phyloP scores from a whole-genome alignment of 495 filamentous ascomycete species.

The Penicillium ucsense region DNA sequence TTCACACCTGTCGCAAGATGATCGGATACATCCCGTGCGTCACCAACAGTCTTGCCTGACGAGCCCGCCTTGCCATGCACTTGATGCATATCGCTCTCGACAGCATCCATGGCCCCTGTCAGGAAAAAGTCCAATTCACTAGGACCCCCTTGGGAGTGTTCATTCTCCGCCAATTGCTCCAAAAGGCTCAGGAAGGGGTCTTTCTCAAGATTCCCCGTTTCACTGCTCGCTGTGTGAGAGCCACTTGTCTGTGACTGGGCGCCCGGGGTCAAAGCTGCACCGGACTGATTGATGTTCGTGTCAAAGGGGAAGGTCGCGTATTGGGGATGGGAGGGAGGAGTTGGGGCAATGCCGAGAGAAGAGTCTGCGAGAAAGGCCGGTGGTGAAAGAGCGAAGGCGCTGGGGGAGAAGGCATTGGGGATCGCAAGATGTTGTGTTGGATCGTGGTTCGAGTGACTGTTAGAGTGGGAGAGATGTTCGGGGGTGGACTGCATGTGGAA shows the following conservation, averaged over 20 bases:
- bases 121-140: constrained; percentile 69
- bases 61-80: not conserved
- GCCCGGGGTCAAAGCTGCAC: constrained; percentile 24
- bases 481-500: constrained; percentile 18
- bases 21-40: not conserved
- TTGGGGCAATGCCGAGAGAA: constrained; percentile 20
- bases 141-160: constrained; percentile 47
- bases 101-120: constrained; percentile 19
- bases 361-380: constrained; percentile 21
- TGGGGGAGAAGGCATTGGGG: constrained; percentile 23
- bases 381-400: constrained; percentile 23
- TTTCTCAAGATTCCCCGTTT: constrained; percentile 42
- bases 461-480: constrained; percentile 1
- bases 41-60: not conserved
- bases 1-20: not conserved
- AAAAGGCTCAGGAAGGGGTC: constrained; percentile 72
- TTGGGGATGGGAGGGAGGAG: constrained; percentile 27
- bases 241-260: constrained; percentile 28
- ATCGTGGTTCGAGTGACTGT: not conserved
- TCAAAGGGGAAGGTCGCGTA: constrained; percentile 40
- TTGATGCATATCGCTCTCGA: not conserved
- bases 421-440: constrained; percentile 8
- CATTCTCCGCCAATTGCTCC: constrained; percentile 74
- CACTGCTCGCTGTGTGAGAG: constrained; percentile 21
- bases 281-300: constrained; percentile 2